phyloP scores from a whole-genome alignment of 805 yeast genomes.

The Candida endomychidarum region DNA sequence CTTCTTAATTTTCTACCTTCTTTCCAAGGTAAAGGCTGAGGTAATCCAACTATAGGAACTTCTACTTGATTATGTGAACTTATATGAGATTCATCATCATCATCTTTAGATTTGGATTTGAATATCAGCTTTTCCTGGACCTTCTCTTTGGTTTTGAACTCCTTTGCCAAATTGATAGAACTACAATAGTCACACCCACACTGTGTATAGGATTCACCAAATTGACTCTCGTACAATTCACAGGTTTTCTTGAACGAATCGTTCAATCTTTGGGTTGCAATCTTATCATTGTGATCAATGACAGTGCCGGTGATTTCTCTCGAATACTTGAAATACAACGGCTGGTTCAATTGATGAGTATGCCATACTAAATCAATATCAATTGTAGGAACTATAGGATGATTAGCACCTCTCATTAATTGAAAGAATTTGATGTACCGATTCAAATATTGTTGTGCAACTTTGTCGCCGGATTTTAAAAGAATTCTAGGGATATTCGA shows the following conservation, averaged over 20 bases:
- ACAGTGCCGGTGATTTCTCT: slow-evolving; percentile 4
- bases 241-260: slow-evolving; percentile 18
- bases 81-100: too few species aligned
- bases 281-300: slow-evolving; percentile 23
- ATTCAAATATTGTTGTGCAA: slow-evolving; percentile 16
- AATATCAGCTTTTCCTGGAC: too few species aligned
- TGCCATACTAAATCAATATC: slow-evolving; percentile 12
- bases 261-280: slow-evolving; percentile 20
- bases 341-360: slow-evolving; percentile 8
- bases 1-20: too few species aligned
- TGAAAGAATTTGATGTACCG: slow-evolving; percentile 21
- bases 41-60: too few species aligned
- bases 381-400: slow-evolving; percentile 9
- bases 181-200: slow-evolving; percentile 5
- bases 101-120: too few species aligned
- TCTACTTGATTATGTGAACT: too few species aligned
- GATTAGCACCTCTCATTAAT: slow-evolving; percentile 6
- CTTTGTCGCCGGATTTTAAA: too few species aligned
- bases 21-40: too few species aligned
- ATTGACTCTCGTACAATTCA: neutral
- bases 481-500: too few species aligned
- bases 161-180: too few species aligned
- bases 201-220: neutral
- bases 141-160: too few species aligned
- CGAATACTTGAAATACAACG: neutral